Percentiles rank a stretch among this genome's conserved stretches.
These are phyloP conservation scores for Calonectria henricotiae DNA, from an alignment of 2,329 filamentous ascomycete genomes.

Conservation along the genomic window DNA sequence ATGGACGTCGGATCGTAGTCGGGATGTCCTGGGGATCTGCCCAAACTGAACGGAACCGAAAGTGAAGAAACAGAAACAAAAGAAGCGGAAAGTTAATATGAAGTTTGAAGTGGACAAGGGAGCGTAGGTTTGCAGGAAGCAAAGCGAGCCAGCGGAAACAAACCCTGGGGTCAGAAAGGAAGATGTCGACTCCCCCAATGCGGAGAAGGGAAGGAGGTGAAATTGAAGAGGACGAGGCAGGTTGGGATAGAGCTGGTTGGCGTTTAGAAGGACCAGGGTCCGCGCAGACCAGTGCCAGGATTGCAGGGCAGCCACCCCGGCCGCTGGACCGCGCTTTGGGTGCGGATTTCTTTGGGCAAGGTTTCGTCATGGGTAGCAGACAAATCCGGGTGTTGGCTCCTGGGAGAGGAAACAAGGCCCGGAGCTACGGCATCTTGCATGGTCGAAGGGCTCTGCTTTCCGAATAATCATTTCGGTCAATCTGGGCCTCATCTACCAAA, in stretches of 20 bases:
- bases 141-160: conserved; percentile 20
- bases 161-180: conserved; percentile 31
- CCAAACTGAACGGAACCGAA: conserved; percentile 30
- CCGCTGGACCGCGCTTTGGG: conserved; percentile 16
- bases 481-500: background rate
- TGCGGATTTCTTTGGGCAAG: background rate
- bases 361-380: conserved; percentile 26
- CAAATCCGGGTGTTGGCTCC: conserved; percentile 18
- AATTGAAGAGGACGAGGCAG: conserved; percentile 33
- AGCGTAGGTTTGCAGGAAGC: conserved; percentile 5
- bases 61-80: conserved; percentile 29
- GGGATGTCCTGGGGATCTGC: conserved; percentile 27
- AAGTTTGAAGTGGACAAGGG: conserved; percentile 21
- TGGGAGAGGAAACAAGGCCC: conserved; percentile 31
- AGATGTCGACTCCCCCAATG: conserved; percentile 38
- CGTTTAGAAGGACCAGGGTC: conserved; percentile 21
- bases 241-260: conserved; percentile 35
- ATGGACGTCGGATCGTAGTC: conserved; percentile 34
- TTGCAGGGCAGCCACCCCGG: conserved; percentile 27
- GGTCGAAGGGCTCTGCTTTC: background rate
- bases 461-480: background rate
- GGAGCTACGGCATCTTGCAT: conserved; percentile 8
- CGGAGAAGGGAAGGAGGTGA: conserved; percentile 30
- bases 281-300: conserved; percentile 6
- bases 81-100: conserved; percentile 24